phyloP scores from a whole-genome alignment of 1,284 basidiomycete genomes.

The Gomphus sp. region DNA sequence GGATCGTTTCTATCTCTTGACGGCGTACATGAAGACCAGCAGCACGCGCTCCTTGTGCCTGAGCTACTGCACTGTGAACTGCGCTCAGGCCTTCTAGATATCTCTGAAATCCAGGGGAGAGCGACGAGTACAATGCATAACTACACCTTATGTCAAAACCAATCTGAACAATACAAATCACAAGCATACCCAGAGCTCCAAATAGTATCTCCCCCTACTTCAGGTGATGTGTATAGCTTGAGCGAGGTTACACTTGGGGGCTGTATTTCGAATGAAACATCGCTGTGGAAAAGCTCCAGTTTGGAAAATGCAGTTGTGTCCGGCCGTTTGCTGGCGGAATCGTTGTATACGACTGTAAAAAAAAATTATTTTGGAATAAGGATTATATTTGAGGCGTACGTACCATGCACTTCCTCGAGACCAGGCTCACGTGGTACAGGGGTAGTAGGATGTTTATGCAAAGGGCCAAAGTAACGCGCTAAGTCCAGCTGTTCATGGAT shows the following conservation, averaged over 20 bases:
- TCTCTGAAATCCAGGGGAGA: conserved; percentile 56
- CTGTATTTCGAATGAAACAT: conserved; percentile 72
- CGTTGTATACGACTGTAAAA: conserved; percentile 27
- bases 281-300: conserved; percentile 75
- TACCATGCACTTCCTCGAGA: conserved; percentile 61
- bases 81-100: conserved; percentile 60
- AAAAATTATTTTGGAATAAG: neutral
- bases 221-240: conserved; percentile 47
- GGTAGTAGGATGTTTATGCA: conserved; percentile 79
- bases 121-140: conserved; percentile 43
- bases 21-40: conserved; percentile 58
- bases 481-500: conserved; percentile 62
- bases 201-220: conserved; percentile 9
- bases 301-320: conserved; percentile 66
- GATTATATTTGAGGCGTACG: neutral
- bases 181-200: conserved; percentile 15
- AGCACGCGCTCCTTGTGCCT: conserved; percentile 57
- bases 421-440: conserved; percentile 61
- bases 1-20: conserved; percentile 54
- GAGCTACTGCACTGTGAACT: conserved; percentile 59
- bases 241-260: conserved; percentile 65
- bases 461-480: conserved; percentile 64
- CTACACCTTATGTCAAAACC: conserved; percentile 10
- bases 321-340: conserved; percentile 31
- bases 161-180: neutral